phyloP scores from a whole-genome alignment of 2,329 filamentous ascomycete species.

The Proliferodiscus dingleyae region DNA sequence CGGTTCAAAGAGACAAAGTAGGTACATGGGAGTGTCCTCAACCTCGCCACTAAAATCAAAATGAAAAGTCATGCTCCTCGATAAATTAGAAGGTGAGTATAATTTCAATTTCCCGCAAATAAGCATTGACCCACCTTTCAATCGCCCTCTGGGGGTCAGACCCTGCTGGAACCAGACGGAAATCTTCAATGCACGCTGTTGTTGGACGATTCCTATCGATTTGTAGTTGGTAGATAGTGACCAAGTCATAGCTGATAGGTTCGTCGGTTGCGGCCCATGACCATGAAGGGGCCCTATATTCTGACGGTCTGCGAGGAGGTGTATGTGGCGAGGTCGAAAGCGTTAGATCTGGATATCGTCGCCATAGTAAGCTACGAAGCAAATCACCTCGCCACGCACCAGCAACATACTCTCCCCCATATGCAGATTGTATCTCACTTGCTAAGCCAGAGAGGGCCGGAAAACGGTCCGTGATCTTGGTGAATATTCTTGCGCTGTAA shows the following conservation, averaged over 20 bases:
- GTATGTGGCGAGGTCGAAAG: not conserved
- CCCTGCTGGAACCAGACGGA: not conserved
- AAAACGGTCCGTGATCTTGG: too few relatives aligned
- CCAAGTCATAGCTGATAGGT: not conserved
- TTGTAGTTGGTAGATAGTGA: not conserved
- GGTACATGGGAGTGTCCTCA: not conserved
- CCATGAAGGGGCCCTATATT: not conserved
- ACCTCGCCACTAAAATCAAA: not conserved
- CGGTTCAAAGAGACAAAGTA: not conserved
- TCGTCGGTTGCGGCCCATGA: not conserved
- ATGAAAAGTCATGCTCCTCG: not conserved
- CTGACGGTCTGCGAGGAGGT: not conserved
- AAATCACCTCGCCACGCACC: too few relatives aligned
- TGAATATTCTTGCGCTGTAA: too few relatives aligned
- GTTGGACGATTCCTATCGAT: not conserved
- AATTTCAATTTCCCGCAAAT: not conserved
- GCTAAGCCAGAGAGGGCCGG: too few relatives aligned
- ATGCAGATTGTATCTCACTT: too few relatives aligned
- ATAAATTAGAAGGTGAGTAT: not conserved
- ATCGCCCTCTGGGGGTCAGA: not conserved
- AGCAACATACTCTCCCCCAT: too few relatives aligned
- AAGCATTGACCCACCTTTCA: not conserved
- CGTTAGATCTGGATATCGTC: too few relatives aligned
- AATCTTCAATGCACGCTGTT: not conserved
- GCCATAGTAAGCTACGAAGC: too few relatives aligned